Conservation (phyloP, 345 rosid species). For the Eucalyptus marginata region DNA sequence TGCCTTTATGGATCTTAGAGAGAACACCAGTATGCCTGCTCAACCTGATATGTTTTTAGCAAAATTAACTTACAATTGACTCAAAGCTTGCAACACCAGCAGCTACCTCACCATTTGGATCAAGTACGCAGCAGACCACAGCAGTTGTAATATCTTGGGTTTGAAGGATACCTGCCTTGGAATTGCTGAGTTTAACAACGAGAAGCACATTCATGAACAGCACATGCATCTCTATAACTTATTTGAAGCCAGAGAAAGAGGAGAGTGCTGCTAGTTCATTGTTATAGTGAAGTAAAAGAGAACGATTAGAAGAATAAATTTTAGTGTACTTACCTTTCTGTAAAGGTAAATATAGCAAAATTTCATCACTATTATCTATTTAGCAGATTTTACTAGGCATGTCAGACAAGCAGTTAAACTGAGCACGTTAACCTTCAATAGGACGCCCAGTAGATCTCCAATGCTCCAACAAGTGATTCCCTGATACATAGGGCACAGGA, state of each 20-base stretch:
- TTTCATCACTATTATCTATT: not conserved
- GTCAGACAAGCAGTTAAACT: not conserved
- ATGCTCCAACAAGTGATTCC: slow-evolving; percentile 37
- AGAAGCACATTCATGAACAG: not conserved
- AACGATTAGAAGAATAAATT: not conserved
- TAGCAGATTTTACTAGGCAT: not conserved
- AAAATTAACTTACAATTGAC: slow-evolving; percentile 49
- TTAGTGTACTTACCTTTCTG: not conserved
- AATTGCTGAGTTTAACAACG: not conserved
- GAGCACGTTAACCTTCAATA: slow-evolving; percentile 21
- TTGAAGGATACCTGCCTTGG: slow-evolving; percentile 50
- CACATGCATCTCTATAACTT: not conserved
- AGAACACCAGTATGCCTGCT: not conserved
- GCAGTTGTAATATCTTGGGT: slow-evolving; percentile 52
- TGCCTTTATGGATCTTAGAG: too few species aligned
- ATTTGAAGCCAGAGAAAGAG: not conserved
- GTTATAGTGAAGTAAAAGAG: not conserved
- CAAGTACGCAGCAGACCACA: slow-evolving; percentile 52
- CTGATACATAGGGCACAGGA: not conserved
- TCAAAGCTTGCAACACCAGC: slow-evolving; percentile 86
- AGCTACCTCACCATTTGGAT: slow-evolving; percentile 54
- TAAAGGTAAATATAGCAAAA: not conserved
- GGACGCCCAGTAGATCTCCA: slow-evolving; percentile 35
- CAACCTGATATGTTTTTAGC: not conserved
- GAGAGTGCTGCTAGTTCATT: not conserved